Base-by-base conservation (phyloP, 208 protist genomes). In the Spongospora subterranea region DNA sequence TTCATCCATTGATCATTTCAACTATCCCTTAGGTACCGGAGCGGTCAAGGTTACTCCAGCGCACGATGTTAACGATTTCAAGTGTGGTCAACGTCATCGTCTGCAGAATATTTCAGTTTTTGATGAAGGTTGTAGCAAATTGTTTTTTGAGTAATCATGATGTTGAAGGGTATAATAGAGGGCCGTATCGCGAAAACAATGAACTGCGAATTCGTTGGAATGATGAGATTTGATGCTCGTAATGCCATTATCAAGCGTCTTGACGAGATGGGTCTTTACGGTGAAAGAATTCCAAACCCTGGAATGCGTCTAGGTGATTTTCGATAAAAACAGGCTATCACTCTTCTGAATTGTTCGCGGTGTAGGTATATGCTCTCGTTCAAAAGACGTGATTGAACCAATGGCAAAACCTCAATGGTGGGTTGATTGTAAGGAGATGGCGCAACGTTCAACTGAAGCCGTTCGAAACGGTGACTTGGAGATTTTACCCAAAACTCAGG, bases 21-120 rank as follows among this genome's bases (percentile, higher is more conserved):
- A 89, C 94, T 24, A 29, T 6, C 50, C 24, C 50, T 99, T 99
- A 94, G 99, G 98, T 54, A 99, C 95, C 35, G 95, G 95, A 50
- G 93, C 90, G 66, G 97, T 98, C 24, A 98, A 98, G 91, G 96
- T 99, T 76, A 99, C 99, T 32, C 99, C 99, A 29, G 97, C 98
- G n/a, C 99, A 99, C 93, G 99, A 99, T 95, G 96, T 95, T 39
- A 99, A 99, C 95, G 99, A 99, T 96, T 99, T 98, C 94, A 98
- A 98, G 93, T 95, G 95, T 89, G 99, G 98, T 77, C 88, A 96
- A 77, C 95, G 98, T 77, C 97, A 99, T 96, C 96, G 97, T 45
- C 96, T 99, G 32, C 90, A 0, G 53, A 90, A 96, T 92, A 93
- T 99, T 65, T 97, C 95, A 77, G 96, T 99, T 90, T 96, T 99